Conservation (phyloP, 192 early-diverging fungal genomes). For the Gigaspora rosea region DNA sequence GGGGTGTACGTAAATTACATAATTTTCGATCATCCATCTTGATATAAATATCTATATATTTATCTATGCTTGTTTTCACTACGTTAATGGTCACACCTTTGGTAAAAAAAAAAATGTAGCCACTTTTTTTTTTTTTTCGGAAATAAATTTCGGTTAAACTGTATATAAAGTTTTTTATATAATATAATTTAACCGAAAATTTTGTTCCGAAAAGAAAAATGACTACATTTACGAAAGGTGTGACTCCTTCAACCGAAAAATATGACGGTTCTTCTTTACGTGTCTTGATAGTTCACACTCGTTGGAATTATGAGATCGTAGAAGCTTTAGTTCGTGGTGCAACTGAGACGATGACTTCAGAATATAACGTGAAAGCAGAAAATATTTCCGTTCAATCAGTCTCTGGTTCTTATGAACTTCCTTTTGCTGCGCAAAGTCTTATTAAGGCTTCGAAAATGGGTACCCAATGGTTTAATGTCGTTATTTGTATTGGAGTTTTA, state of each 20-base stretch:
- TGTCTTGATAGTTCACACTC: slow-evolving; percentile 85
- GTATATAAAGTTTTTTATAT: too few relatives aligned
- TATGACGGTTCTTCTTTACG: slow-evolving; percentile 69
- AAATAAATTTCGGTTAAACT: too few relatives aligned
- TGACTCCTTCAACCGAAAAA: slow-evolving; percentile 52
- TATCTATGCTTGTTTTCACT: too few relatives aligned
- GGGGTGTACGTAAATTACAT: too few relatives aligned
- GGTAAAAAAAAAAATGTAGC: too few relatives aligned
- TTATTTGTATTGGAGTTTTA: slow-evolving; percentile 93
- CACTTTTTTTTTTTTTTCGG: too few relatives aligned
- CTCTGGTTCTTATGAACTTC: slow-evolving; percentile 94
- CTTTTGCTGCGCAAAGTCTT: slow-evolving; percentile 80
- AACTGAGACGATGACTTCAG: slow-evolving; percentile 59
- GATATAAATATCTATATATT: too few relatives aligned
- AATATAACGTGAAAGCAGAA: slow-evolving; percentile 64
- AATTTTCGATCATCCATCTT: too few relatives aligned
- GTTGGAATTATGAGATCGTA: slow-evolving; percentile 93
- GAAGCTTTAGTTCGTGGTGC: slow-evolving; percentile 79
- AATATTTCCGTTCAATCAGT: slow-evolving; percentile 84
- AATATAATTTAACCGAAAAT: too few relatives aligned
- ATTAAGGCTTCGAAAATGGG: slow-evolving; percentile 63
- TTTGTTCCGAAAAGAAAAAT: background rate
- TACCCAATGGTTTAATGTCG: slow-evolving; percentile 70
- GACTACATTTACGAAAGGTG: slow-evolving; percentile 56
- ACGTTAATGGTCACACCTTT: too few relatives aligned